Base-by-base conservation (phyloP, 257 asterid species). In the Fraxinus americana region DNA sequence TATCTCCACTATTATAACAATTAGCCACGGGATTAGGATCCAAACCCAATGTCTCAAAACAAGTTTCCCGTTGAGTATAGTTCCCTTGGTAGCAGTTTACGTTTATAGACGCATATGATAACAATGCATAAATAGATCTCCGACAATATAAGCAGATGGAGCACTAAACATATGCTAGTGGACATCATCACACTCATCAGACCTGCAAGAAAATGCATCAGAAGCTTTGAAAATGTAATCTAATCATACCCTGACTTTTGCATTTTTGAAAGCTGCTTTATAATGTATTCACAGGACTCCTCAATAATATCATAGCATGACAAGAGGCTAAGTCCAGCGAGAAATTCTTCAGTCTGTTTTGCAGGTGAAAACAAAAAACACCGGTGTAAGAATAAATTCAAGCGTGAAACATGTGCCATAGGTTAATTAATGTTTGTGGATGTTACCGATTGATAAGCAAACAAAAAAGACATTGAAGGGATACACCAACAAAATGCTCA, bases 341-440 rank as follows among this genome's bases (percentile, higher is more conserved):
- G 82, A 84, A 82, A 92, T 79, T 96, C 98, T 85, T 93, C 98
- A 19, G 97, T 93, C 99, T 96, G 97, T 81, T 81, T 73, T 65
- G 85, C 82, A 78, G 73, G 78, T 79, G 6, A 83, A 77, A 79
- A 74, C 30, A 76, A 67, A 68, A 35, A 76, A 67, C 57, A 70
- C 17, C 54, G 48, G 72, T 54, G 43, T 77, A 50, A 75, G 77
- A 82, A 80, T 35, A 67, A 43, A 38, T 78, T 78, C 70, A 77
- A 78, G 74, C 45, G 38, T 39, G 79, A 54, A 73, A 36, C 38
- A 8, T 73, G 77, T 38, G 70, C 68, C 71, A 70, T 45, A 69
- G 11, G 67, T 45, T 43, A 11, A 43, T 43, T 43, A 43, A 43
- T 11, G 50, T 61, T 67, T 38, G 29, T 30, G 43, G 52, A 35